These are phyloP conservation scores for Avena atlantica DNA, from an alignment of 176 grass and related monocot genomes.

Conservation along the genomic window DNA sequence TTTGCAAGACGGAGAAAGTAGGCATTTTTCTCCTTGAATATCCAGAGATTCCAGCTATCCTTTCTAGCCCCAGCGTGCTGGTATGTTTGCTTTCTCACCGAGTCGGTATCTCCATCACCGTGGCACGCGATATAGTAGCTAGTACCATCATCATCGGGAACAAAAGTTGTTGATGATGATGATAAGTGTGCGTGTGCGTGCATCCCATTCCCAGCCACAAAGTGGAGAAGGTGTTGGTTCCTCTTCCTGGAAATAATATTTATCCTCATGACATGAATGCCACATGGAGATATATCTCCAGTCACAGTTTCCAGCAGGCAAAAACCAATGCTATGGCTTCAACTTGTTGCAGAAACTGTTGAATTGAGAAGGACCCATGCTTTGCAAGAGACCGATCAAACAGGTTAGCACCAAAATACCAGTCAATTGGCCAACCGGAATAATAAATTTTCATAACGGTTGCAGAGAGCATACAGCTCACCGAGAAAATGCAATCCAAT, in stretches of 20 bases:
- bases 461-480: background rate
- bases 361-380: background rate
- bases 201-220: background rate
- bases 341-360: background rate
- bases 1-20: too few species aligned
- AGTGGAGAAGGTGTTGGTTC: background rate
- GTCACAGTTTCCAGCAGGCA: too few species aligned
- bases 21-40: too few species aligned
- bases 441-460: background rate
- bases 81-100: too few species aligned
- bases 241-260: too few species aligned
- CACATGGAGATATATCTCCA: too few species aligned
- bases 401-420: conserved; percentile 2
- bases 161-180: background rate
- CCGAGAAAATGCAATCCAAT: background rate
- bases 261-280: too few species aligned
- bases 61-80: too few species aligned
- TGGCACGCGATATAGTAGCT: background rate
- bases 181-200: background rate
- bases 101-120: background rate
- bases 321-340: background rate
- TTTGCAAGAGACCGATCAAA: background rate
- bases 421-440: background rate
- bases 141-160: background rate
- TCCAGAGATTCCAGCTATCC: background rate